Percentiles rank a stretch among this genome's conserved stretches.
Conservation (phyloP, 2,329 filamentous ascomycete genomes). For the Cordyceps pruinosa region DNA sequence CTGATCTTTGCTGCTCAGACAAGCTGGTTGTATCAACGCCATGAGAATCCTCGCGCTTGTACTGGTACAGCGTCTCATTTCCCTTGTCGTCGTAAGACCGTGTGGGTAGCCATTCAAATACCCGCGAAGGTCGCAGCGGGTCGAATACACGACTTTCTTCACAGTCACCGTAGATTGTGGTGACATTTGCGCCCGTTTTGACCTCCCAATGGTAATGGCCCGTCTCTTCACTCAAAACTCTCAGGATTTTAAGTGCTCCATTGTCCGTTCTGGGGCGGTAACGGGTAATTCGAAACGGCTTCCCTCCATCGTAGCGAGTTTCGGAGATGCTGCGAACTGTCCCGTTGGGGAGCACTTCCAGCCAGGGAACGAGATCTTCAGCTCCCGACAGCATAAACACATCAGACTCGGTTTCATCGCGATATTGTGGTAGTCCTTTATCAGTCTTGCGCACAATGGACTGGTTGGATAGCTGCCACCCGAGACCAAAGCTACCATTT, state of each 20-base stretch:
- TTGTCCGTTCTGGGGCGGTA: slow-evolving; percentile 19
- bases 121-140: slow-evolving; percentile 3
- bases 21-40: background rate
- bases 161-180: slow-evolving; percentile 15
- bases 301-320: background rate
- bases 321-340: background rate
- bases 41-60: slow-evolving; percentile 17
- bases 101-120: slow-evolving; percentile 22
- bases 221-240: slow-evolving; percentile 10
- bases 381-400: slow-evolving; percentile 18
- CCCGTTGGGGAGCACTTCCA: slow-evolving; percentile 2
- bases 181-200: slow-evolving; percentile 7
- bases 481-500: slow-evolving; percentile 24
- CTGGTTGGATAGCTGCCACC: slow-evolving; percentile 20
- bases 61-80: slow-evolving; percentile 18
- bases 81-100: slow-evolving; percentile 18
- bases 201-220: slow-evolving; percentile 18
- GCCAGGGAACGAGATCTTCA: slow-evolving; percentile 23
- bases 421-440: slow-evolving; percentile 21
- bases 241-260: slow-evolving; percentile 15
- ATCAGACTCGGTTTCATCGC: slow-evolving; percentile 17
- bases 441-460: slow-evolving; percentile 21
- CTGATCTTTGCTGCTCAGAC: background rate
- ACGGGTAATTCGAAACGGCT: slow-evolving; percentile 5
- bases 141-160: slow-evolving; percentile 8